These are phyloP conservation scores for Daldinia eschscholtzii DNA, from an alignment of 2,329 filamentous ascomycete species.

Conservation along the genomic window DNA sequence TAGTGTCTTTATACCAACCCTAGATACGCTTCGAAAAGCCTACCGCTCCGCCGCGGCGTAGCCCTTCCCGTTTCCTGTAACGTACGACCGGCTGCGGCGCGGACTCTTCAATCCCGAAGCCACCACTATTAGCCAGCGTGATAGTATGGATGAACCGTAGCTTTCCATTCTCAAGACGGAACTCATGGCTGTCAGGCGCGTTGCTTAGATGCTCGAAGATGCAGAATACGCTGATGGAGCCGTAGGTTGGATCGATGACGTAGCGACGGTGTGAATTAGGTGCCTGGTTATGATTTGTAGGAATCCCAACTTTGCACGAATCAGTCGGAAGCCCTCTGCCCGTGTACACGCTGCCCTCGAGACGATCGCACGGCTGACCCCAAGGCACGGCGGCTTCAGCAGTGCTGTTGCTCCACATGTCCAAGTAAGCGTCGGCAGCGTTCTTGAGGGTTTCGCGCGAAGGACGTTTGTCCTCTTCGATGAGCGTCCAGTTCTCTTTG, in stretches of 20 bases:
- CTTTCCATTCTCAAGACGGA: conserved; percentile 50
- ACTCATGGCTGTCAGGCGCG: conserved; percentile 51
- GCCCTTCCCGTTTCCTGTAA: conserved; percentile 18
- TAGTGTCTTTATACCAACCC: neutral
- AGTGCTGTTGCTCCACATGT: conserved; percentile 53
- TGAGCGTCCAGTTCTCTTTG: conserved; percentile 51
- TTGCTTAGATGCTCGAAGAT: conserved; percentile 50
- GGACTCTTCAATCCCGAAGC: neutral
- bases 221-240: conserved; percentile 50
- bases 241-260: conserved; percentile 50
- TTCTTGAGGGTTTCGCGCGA: conserved; percentile 48
- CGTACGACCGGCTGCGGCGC: conserved; percentile 7
- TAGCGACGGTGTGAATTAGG: conserved; percentile 51
- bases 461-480: conserved; percentile 49
- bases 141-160: conserved; percentile 51
- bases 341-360: conserved; percentile 49
- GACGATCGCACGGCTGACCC: conserved; percentile 54
- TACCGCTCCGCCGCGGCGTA: conserved; percentile 11
- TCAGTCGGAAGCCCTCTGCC: conserved; percentile 46
- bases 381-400: conserved; percentile 52
- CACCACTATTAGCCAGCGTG: conserved; percentile 45
- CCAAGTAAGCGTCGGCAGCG: conserved; percentile 55
- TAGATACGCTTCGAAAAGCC: neutral
- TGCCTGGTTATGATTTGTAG: conserved; percentile 48
- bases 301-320: conserved; percentile 49